Conservation (phyloP, 129 eudicot genomes). For the Kitagawia praeruptora region DNA sequence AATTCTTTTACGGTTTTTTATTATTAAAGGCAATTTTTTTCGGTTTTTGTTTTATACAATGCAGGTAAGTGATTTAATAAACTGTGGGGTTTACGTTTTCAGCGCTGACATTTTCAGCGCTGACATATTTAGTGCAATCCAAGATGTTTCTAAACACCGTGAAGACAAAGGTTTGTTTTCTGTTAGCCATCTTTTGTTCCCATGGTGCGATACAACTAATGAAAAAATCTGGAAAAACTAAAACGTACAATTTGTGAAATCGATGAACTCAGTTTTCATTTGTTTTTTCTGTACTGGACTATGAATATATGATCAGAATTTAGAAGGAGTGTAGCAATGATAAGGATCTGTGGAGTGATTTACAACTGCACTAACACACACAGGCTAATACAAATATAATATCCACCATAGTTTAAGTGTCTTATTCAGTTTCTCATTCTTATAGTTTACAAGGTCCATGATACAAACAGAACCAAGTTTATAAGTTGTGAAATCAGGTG, state of each 20-base stretch:
- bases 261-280: background rate
- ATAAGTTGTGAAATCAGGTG: background rate
- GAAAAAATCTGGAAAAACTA: background rate
- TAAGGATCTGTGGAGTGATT: background rate
- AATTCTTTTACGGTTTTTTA: slow-evolving; percentile 10
- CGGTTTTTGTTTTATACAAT: slow-evolving; percentile 8
- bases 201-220: background rate
- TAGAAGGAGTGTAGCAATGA: background rate
- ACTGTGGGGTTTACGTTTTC: slow-evolving; percentile 88
- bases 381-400: background rate
- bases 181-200: background rate
- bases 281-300: background rate
- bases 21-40: slow-evolving; percentile 1
- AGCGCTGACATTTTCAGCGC: slow-evolving; percentile 86
- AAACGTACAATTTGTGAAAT: background rate
- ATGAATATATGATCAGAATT: background rate
- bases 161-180: slow-evolving; percentile 58
- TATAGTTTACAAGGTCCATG: background rate
- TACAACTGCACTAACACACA: background rate
- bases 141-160: slow-evolving; percentile 50
- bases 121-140: slow-evolving; percentile 58
- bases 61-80: slow-evolving; percentile 90
- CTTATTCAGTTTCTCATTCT: background rate
- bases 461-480: background rate
- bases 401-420: background rate